Evolutionary conservation across 306 rosid genomes (phyloP).

Genomic region (Quercus alba): DNA sequence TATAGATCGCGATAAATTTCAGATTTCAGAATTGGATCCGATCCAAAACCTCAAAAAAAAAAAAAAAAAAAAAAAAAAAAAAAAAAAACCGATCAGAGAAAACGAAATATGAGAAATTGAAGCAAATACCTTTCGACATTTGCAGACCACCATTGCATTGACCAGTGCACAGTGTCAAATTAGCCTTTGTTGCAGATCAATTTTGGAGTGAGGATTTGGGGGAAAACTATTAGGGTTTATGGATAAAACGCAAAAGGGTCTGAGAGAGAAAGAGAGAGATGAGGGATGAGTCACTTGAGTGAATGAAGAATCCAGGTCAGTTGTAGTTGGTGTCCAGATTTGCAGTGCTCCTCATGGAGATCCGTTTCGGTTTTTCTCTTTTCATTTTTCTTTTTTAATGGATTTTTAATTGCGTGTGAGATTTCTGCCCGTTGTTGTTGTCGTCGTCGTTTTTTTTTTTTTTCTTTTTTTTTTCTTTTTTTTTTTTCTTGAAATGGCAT

Average conservation of each 20-base stretch:
- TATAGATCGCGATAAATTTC: constrained; percentile 30
- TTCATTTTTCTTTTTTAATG: neutral
- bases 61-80: constrained; percentile 16
- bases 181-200: constrained; percentile 4
- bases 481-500: neutral
- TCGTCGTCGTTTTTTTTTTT: too few relatives aligned
- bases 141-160: constrained; percentile 99
- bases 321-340: neutral
- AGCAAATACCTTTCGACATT: constrained; percentile 86
- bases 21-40: constrained; percentile 33
- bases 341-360: constrained; percentile 24
- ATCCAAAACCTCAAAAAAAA: constrained; percentile 36
- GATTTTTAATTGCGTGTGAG: neutral
- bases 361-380: constrained; percentile 36
- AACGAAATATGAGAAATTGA: neutral
- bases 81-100: neutral
- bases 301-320: neutral
- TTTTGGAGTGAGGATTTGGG: neutral
- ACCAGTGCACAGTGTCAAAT: constrained; percentile 21
- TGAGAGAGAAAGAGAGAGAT: neutral
- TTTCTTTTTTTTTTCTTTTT: neutral
- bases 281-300: too few relatives aligned
- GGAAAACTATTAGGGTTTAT: constrained; percentile 2
- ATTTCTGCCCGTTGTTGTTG: too few relatives aligned
- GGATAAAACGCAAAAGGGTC: constrained; percentile 3